phyloP scores from a whole-genome alignment of 306 rosid genomes.

The Arachis hypogaea region DNA sequence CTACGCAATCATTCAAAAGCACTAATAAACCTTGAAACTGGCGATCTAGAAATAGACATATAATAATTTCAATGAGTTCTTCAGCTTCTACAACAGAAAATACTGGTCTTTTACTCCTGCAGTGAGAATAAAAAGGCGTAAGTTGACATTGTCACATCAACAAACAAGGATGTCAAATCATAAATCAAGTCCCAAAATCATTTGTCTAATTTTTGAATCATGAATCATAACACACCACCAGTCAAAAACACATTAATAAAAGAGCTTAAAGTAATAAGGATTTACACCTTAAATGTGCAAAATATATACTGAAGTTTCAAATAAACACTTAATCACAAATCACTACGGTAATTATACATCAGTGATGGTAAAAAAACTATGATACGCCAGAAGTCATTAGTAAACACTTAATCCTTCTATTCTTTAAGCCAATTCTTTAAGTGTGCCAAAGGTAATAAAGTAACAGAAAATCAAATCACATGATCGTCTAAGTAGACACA shows the following conservation, averaged over 20 bases:
- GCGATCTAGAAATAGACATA: conserved; percentile 76
- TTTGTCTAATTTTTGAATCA: background rate
- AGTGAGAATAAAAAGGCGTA: conserved; percentile 35
- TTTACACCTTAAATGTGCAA: background rate
- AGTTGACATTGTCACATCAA: conserved; percentile 17
- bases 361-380: background rate
- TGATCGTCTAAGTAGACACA: conserved; percentile 11
- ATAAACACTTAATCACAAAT: background rate
- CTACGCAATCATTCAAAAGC: conserved; percentile 71
- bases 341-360: background rate
- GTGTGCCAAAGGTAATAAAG: conserved; percentile 12
- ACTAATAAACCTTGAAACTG: conserved; percentile 69
- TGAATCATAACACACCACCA: background rate
- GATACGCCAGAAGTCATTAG: background rate
- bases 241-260: background rate
- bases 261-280: background rate
- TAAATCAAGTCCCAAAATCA: background rate
- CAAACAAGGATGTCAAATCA: background rate
- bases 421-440: background rate
- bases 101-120: conserved; percentile 63
- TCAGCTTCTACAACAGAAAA: conserved; percentile 76
- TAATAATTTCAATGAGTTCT: conserved; percentile 70
- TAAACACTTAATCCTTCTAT: background rate
- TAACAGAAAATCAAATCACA: conserved; percentile 12
- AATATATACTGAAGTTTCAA: background rate